phyloP scores from a whole-genome alignment of 192 early-diverging fungal species.

The Gonapodya sp. region DNA sequence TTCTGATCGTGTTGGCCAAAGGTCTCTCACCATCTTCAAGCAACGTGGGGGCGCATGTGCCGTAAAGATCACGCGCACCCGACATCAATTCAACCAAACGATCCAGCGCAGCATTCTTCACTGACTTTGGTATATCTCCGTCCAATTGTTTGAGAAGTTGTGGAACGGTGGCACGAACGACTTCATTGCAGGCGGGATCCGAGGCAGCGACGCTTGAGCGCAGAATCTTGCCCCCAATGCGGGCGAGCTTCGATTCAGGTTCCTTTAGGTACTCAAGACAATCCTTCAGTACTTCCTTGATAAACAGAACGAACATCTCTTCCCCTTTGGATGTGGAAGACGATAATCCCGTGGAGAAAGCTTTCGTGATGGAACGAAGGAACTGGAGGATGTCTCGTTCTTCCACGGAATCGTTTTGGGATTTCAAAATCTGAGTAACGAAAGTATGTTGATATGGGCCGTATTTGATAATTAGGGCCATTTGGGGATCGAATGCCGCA shows the following conservation, averaged over 20 bases:
- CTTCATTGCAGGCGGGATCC: slow-evolving; percentile 15
- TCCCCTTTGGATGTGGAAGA: slow-evolving; percentile 12
- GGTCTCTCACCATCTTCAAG: too few species aligned
- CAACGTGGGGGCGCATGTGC: too few species aligned
- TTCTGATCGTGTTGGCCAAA: too few species aligned
- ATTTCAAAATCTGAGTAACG: slow-evolving; percentile 57
- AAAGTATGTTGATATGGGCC: too few species aligned
- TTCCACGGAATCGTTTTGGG: slow-evolving; percentile 58
- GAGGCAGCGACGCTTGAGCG: slow-evolving; percentile 21
- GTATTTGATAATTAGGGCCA: not conserved
- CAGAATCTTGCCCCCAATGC: slow-evolving; percentile 26
- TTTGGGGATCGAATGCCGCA: too few species aligned
- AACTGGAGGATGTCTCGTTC: slow-evolving; percentile 48
- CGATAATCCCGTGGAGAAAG: slow-evolving; percentile 31
- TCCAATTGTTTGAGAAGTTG: not conserved
- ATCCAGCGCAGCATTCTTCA: slow-evolving; percentile 13
- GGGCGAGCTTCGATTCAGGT: slow-evolving; percentile 28
- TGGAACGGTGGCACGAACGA: slow-evolving; percentile 5
- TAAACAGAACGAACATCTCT: slow-evolving; percentile 23
- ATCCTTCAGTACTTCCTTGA: slow-evolving; percentile 19
- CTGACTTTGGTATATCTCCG: not conserved
- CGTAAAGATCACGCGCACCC: slow-evolving; percentile 7
- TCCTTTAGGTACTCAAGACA: slow-evolving; percentile 26
- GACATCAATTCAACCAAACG: slow-evolving; percentile 14
- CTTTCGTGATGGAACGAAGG: slow-evolving; percentile 48